Percentiles rank a stretch among this genome's conserved stretches.
These are phyloP conservation scores for Wallemia ichthyophaga DNA, from an alignment of 1,284 basidiomycete genomes.

Conservation along the genomic window DNA sequence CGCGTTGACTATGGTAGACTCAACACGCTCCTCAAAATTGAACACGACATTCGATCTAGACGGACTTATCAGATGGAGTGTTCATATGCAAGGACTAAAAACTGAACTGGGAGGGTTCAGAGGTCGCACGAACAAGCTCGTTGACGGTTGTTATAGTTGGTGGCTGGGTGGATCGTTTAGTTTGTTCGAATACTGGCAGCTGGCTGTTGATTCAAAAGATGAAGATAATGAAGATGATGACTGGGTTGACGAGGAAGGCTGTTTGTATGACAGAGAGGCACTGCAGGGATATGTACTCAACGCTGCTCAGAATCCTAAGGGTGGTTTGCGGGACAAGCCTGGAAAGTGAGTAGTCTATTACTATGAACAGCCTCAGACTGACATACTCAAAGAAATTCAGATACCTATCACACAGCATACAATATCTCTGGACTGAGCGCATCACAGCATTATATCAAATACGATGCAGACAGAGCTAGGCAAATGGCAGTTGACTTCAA, in stretches of 20 bases:
- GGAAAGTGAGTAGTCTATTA: conserved; percentile 31
- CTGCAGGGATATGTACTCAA: conserved; percentile 65
- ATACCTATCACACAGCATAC: conserved; percentile 74
- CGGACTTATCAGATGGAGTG: conserved; percentile 47
- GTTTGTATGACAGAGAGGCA: conserved; percentile 20
- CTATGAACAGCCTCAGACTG: background rate
- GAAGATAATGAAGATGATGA: conserved; percentile 9
- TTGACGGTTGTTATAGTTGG: conserved; percentile 97
- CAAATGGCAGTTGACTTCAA: conserved; percentile 11
- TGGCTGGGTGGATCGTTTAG: conserved; percentile 82
- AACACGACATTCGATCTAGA: conserved; percentile 25
- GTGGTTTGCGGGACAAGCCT: conserved; percentile 80
- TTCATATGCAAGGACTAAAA: conserved; percentile 53
- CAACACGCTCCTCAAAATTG: background rate
- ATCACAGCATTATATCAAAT: conserved; percentile 44
- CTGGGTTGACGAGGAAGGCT: background rate
- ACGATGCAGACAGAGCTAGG: conserved; percentile 20
- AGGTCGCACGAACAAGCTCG: conserved; percentile 85
- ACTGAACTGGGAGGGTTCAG: conserved; percentile 73
- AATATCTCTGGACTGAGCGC: conserved; percentile 61
- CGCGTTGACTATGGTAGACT: background rate
- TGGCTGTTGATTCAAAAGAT: conserved; percentile 10
- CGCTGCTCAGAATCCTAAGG: conserved; percentile 52
- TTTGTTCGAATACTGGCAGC: conserved; percentile 33
- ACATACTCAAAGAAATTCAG: conserved; percentile 25